Base-by-base conservation (phyloP, 148 eudicot species). In the Pouteria glomerata region DNA sequence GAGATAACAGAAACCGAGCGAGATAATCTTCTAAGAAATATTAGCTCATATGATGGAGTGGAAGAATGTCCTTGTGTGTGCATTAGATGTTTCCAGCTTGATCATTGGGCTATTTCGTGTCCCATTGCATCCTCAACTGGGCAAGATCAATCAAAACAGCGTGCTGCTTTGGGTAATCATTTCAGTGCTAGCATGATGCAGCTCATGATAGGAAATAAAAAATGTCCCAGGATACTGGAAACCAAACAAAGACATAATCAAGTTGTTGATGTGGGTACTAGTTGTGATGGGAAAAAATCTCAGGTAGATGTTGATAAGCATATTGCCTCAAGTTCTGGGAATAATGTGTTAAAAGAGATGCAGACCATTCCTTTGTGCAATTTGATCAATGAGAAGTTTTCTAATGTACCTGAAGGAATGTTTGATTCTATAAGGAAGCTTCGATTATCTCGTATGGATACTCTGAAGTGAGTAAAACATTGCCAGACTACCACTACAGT, bases 91-190 rank as follows among this genome's bases (percentile, higher is more conserved):
- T 80, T 84, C 74, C 79, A 74, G 82, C 75, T 74, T 26, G 82
- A 76, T 62, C 90, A 87, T 71, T 87, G 88, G 91, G 91, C 91
- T 70, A 70, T 66, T 72, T 61, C 82, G 21, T 87, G 91, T 45
- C 86, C 91, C 8, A 50, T 64, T 51, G 66, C 34, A 70, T 57
- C 79, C n/a, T 45, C 39, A 45, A 63, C 60, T 29, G 66, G 34
- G 57, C 63, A 73, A 50, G 45, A 41, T 23, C 53, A 16, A 55
- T n/a, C 44, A 15, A 29, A 59, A 35, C 26, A 50, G 21, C 21
- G 41, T 27, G 34, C 68, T 48, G 31, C 58, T 63, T 29, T 60
- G 21, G 21, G n/a, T 37, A 35, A 61, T 52, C 33, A 15, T 27
- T 1, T 0, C 31, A 68, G 34, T 27, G 61, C 64, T 21, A 24